Conservation (phyloP, 768 basidiomycete species). For the Holtermannia corniformis region DNA sequence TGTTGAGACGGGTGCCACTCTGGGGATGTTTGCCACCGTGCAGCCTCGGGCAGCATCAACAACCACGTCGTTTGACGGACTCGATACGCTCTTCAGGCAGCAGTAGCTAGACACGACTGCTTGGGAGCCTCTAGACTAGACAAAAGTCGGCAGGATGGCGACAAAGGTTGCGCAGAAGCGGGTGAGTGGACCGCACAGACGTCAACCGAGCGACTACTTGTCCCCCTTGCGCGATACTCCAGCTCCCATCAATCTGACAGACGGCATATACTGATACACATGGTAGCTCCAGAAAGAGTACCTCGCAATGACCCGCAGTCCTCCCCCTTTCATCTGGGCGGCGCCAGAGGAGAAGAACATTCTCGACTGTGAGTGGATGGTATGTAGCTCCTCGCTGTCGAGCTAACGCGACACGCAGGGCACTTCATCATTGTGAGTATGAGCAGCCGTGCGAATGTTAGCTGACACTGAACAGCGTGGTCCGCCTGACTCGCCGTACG, state of each 20-base stretch:
- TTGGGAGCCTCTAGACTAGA: no score
- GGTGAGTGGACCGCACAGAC: conserved; percentile 18
- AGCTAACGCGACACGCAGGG: conserved; percentile 57
- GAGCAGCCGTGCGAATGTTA: background rate
- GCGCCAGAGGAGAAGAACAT: conserved; percentile 97
- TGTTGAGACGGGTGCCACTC: no score
- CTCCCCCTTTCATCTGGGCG: conserved; percentile 94
- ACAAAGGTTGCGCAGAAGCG: conserved; percentile 39
- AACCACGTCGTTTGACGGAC: no score
- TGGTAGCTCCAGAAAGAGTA: conserved; percentile 52
- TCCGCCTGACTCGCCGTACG: conserved; percentile 83
- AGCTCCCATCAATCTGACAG: background rate
- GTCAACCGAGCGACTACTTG: background rate
- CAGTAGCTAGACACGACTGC: no score
- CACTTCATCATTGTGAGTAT: conserved; percentile 68
- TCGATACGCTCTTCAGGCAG: no score
- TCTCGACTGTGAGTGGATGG: conserved; percentile 64
- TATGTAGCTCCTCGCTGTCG: background rate
- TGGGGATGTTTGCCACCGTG: no score
- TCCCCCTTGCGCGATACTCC: no score
- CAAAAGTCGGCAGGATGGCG: conserved; percentile 31
- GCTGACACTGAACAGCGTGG: conserved; percentile 58
- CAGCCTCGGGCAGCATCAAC: no score
- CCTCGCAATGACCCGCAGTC: conserved; percentile 79
- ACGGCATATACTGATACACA: background rate